Evolutionary conservation across 1,139 yeast genomes (phyloP).

Genomic region (Lizanozyma gosingica): DNA sequence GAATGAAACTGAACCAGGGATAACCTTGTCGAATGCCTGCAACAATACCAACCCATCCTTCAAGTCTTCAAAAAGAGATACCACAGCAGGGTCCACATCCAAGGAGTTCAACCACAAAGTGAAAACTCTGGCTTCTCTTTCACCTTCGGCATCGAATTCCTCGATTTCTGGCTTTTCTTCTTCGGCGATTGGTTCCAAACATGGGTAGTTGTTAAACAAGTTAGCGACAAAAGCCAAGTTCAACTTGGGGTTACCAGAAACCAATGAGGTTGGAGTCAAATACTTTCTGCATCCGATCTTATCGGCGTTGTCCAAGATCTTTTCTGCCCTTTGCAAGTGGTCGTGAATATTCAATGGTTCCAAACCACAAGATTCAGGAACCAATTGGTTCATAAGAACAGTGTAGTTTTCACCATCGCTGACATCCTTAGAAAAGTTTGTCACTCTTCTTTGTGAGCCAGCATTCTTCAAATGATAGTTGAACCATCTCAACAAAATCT

Average conservation of each 20-base stretch:
- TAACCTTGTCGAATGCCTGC: slow-evolving; percentile 92
- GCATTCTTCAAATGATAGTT: slow-evolving; percentile 93
- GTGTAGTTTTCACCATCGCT: slow-evolving; percentile 95
- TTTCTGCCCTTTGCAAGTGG: slow-evolving; percentile 74
- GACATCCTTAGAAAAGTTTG: slow-evolving; percentile 80
- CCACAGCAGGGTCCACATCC: slow-evolving; percentile 93
- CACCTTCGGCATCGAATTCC: slow-evolving; percentile 99
- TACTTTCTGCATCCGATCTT: slow-evolving; percentile 88
- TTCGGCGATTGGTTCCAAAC: slow-evolving; percentile 92
- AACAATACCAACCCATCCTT: slow-evolving; percentile 85
- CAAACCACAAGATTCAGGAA: slow-evolving; percentile 73
- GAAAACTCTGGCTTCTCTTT: slow-evolving; percentile 97
- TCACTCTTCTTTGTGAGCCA: slow-evolving; percentile 78
- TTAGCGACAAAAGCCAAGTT: slow-evolving; percentile 97
- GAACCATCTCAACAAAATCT: slow-evolving; percentile 94
- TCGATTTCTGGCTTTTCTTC: slow-evolving; percentile 81
- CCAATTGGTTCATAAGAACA: slow-evolving; percentile 76
- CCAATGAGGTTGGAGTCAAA: slow-evolving; percentile 85
- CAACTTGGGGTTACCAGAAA: slow-evolving; percentile 93
- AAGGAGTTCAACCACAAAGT: slow-evolving; percentile 94
- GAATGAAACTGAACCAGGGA: slow-evolving; percentile 83
- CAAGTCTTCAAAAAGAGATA: slow-evolving; percentile 84
- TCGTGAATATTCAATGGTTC: slow-evolving; percentile 74
- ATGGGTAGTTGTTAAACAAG: slow-evolving; percentile 92
- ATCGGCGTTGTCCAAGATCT: slow-evolving; percentile 78